phyloP scores from a whole-genome alignment of 78 protist genomes.

The Dictyostelium capitatum region DNA sequence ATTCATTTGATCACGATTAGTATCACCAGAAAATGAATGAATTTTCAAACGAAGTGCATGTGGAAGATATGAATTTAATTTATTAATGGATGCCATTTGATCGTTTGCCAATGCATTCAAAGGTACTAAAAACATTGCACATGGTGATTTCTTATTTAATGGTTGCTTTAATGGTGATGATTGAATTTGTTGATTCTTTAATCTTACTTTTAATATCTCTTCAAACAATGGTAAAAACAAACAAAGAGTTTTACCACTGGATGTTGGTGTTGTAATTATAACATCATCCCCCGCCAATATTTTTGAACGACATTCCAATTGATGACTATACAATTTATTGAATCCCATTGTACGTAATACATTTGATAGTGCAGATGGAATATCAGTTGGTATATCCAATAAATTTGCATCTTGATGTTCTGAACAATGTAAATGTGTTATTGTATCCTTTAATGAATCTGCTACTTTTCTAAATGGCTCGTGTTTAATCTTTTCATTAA shows the following conservation, averaged over 20 bases:
- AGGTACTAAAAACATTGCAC: slow-evolving; percentile 80
- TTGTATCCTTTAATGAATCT: background rate
- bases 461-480: slow-evolving; percentile 38
- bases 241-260: slow-evolving; percentile 81
- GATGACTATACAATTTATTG: slow-evolving; percentile 40
- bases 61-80: slow-evolving; percentile 9
- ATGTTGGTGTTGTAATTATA: slow-evolving; percentile 82
- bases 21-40: slow-evolving; percentile 23
- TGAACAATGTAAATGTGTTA: slow-evolving; percentile 4
- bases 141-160: background rate
- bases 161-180: background rate
- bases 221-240: slow-evolving; percentile 70
- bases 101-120: slow-evolving; percentile 84
- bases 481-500: slow-evolving; percentile 11
- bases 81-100: slow-evolving; percentile 44
- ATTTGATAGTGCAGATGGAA: slow-evolving; percentile 12
- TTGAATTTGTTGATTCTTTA: background rate
- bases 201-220: background rate
- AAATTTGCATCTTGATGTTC: background rate
- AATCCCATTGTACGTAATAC: slow-evolving; percentile 28
- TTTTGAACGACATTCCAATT: slow-evolving; percentile 33
- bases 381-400: background rate
- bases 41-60: slow-evolving; percentile 19
- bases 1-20: background rate
- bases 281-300: slow-evolving; percentile 1